Base-by-base conservation (phyloP, 371 early-diverging fungal species). In the Mucor piriformis region DNA sequence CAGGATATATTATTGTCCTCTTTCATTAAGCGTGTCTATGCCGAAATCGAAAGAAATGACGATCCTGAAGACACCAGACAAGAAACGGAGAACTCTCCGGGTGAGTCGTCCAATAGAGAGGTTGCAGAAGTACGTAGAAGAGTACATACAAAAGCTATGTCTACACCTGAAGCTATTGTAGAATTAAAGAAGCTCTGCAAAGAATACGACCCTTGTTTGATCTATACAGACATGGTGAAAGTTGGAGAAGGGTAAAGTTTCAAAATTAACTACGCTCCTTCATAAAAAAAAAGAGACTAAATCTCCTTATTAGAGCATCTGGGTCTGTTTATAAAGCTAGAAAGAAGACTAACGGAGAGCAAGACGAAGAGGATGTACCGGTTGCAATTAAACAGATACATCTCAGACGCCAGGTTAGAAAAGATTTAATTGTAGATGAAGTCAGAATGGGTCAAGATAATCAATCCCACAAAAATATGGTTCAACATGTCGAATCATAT, bases 361-460 rank as follows among this genome's bases (percentile, higher is more conserved):
- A 81, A 82, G 50, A 68, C 33, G 24, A 73, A 76, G n/a, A 63
- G 78, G 7, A 67, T 3, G 92, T 42, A 10, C 18, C 46, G 3
- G 46, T 93, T 2, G 93, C 94, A 1, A 88, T 93, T 61, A 94
- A 93, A 71, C 94, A 94, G 65, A 95, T 94, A 84, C 87, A 92
- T 72, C 65, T 95, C 46, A 83, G 88, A 57, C 81, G 89, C 58
- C 94, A 94, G 73, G 90, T 92, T 27, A 88, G 91, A 66, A 92
- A 93, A 72, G 94, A 93, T 37, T 67, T 94, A 47, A 93, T 95
- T 62, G 88, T 95, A 65, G 91, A 92, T 65, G 93, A 94, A 69
- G 92, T 93, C 44, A 66, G 73, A 34, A 88, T 95, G 51, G 95
- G 95, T 91, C 89, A 89, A 74, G 95, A 93, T 69, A 83, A 88